Conservation (phyloP, 805 yeast genomes). For the Komagataella populi region DNA sequence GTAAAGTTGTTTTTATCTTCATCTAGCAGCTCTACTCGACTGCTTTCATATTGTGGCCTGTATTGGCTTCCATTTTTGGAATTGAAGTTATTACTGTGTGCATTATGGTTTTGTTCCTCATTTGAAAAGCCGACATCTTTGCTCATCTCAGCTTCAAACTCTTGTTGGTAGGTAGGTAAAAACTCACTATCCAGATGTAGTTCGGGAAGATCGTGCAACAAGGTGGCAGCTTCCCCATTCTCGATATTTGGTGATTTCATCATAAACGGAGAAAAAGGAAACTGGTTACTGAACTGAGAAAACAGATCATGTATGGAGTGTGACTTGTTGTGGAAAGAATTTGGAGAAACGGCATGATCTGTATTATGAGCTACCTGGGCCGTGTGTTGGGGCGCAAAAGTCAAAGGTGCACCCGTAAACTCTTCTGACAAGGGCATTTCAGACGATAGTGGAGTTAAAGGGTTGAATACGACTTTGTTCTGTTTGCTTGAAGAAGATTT, state of each 20-base stretch:
- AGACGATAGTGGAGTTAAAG: constrained; percentile 7
- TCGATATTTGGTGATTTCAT: background rate
- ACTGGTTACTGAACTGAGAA: background rate
- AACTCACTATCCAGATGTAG: background rate
- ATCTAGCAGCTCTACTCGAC: background rate
- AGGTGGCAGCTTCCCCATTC: background rate
- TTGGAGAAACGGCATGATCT: background rate
- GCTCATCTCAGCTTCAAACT: background rate
- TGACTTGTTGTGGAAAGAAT: background rate
- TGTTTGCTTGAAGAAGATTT: constrained; percentile 1
- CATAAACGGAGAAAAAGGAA: background rate
- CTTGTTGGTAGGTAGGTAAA: background rate
- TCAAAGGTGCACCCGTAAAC: background rate
- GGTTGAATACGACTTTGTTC: constrained; percentile 13
- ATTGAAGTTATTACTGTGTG: background rate
- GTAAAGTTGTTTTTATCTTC: background rate
- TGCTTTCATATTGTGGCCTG: background rate
- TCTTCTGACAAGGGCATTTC: background rate
- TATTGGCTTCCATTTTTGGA: background rate
- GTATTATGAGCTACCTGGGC: background rate
- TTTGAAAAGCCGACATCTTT: background rate
- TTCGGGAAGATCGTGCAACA: background rate
- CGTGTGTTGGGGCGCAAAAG: background rate
- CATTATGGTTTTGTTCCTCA: background rate
- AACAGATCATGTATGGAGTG: background rate